Conservation (phyloP, 2,329 filamentous ascomycete genomes). For the Aspergillus sojae region DNA sequence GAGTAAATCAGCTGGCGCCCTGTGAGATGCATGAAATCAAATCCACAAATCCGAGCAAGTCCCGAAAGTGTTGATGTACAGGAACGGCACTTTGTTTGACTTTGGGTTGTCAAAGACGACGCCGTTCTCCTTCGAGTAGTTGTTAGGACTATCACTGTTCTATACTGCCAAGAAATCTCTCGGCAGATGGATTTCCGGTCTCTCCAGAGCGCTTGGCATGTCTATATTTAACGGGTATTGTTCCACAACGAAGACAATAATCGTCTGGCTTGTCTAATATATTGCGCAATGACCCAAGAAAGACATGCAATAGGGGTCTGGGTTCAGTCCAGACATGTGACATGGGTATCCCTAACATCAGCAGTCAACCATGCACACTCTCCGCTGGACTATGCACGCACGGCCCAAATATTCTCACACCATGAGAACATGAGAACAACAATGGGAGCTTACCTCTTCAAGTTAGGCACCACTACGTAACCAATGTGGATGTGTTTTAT, state of each 20-base stretch:
- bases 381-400: neutral
- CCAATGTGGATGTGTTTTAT: neutral
- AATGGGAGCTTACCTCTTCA: neutral
- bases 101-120: neutral
- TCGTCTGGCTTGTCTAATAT: neutral
- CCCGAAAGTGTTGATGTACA: neutral
- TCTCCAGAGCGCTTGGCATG: neutral
- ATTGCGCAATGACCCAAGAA: neutral
- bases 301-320: neutral
- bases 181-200: neutral
- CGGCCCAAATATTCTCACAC: neutral
- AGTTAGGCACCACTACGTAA: neutral
- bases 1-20: neutral
- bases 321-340: neutral
- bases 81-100: neutral
- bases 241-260: neutral
- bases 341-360: neutral
- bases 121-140: neutral
- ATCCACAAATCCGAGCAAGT: conserved; percentile 1
- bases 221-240: neutral
- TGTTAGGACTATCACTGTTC: neutral
- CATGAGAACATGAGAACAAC: neutral
- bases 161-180: neutral
- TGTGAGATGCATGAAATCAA: neutral
- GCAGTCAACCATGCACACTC: neutral